Conservation (phyloP, 768 basidiomycete genomes). For the Mycena vitilis region DNA sequence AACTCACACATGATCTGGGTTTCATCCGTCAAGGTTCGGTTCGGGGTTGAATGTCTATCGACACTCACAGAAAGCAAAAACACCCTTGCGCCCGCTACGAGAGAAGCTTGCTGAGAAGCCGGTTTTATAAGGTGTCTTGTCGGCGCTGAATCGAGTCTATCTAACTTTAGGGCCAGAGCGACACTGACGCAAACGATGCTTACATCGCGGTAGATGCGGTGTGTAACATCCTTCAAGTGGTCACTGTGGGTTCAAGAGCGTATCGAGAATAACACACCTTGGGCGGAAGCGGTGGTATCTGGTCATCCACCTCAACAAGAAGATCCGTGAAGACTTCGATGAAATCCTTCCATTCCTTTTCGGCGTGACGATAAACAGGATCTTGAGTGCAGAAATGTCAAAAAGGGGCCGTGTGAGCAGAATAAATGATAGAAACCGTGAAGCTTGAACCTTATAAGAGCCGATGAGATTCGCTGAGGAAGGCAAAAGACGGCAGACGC, state of each 20-base stretch:
- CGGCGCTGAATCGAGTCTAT: conserved; percentile 89
- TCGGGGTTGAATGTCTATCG: conserved; percentile 3
- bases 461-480: not conserved
- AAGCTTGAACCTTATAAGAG: conserved; percentile 78
- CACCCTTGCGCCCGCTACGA: conserved; percentile 89
- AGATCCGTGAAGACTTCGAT: conserved; percentile 64
- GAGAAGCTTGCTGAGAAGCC: conserved; percentile 87
- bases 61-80: conserved; percentile 85
- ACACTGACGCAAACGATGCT: conserved; percentile 35
- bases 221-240: conserved; percentile 75
- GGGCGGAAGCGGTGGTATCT: conserved; percentile 89
- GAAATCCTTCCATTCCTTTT: conserved; percentile 88
- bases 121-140: conserved; percentile 96
- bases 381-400: conserved; percentile 53
- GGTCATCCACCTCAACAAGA: conserved; percentile 78
- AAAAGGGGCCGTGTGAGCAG: not conserved
- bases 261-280: conserved; percentile 43
- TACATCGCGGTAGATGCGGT: conserved; percentile 94
- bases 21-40: not conserved
- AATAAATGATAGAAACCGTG: conserved; percentile 61
- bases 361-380: conserved; percentile 82
- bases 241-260: not conserved
- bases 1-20: conserved; percentile 72
- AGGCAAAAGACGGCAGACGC: conserved; percentile 25
- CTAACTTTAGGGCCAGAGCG: not conserved